Conservation (phyloP, 176 grass and related monocot species). For the Lolium multiflorum region DNA sequence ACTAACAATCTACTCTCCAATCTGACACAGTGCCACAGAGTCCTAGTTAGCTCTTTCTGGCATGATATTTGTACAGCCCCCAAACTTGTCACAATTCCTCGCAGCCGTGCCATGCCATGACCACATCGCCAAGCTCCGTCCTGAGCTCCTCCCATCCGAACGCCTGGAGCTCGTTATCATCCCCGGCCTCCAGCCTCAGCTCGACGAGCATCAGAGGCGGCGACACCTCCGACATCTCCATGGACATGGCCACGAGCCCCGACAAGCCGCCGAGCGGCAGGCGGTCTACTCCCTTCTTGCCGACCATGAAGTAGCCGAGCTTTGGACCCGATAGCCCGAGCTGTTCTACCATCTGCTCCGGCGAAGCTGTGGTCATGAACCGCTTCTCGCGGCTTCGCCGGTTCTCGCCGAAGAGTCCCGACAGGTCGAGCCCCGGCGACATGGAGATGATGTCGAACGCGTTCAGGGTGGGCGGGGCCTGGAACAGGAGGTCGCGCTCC, state of each 20-base stretch:
- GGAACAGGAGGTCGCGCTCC: constrained; percentile 52
- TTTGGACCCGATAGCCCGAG: constrained; percentile 53
- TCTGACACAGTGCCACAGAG: constrained; percentile 6
- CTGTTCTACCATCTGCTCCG: constrained; percentile 63
- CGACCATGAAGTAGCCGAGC: constrained; percentile 75
- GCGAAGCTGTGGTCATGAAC: constrained; percentile 75
- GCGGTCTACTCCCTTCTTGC: constrained; percentile 52
- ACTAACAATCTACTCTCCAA: constrained; percentile 32
- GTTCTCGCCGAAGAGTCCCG: constrained; percentile 65
- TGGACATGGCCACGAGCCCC: constrained; percentile 61
- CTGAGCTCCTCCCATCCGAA: constrained; percentile 82
- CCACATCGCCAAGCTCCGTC: constrained; percentile 71
- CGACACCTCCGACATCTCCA: constrained; percentile 76
- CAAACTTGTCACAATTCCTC: constrained; percentile 35
- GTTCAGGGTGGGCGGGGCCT: constrained; percentile 56
- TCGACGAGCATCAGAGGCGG: constrained; percentile 72
- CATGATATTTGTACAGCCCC: neutral
- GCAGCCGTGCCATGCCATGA: constrained; percentile 68
- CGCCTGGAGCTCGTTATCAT: constrained; percentile 35
- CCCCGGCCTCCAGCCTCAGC: constrained; percentile 57
- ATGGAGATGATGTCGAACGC: constrained; percentile 93
- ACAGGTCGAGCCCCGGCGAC: constrained; percentile 75
- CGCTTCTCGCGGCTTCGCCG: constrained; percentile 53
- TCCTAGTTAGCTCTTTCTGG: constrained; percentile 16
- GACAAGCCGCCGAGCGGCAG: constrained; percentile 47